A percentile compares a stretch with the other conserved stretches of the same genome.
phyloP scores from a whole-genome alignment of 164 flowering plant genomes.

The Vitis cinerea region DNA sequence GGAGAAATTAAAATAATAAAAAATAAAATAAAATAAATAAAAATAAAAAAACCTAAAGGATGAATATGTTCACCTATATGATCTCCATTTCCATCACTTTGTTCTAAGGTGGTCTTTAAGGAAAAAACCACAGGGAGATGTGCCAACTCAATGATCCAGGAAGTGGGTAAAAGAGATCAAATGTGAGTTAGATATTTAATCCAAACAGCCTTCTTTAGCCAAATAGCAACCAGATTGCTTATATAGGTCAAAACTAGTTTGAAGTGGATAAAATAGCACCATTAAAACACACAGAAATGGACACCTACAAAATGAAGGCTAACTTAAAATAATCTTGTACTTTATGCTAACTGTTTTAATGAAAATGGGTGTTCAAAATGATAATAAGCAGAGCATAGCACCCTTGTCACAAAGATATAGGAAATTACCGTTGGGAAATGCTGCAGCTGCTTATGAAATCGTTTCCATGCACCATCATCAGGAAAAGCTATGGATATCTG shows the following conservation, averaged over 20 bases:
- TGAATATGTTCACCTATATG: too few relatives aligned
- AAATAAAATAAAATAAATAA: too few relatives aligned
- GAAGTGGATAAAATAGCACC: neutral
- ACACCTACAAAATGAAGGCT: neutral
- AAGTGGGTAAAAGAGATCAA: too few relatives aligned
- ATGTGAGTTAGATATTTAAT: too few relatives aligned
- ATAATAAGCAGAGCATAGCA: neutral
- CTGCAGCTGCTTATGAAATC: conserved; percentile 95
- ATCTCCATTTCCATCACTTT: too few relatives aligned
- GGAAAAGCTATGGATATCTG: conserved; percentile 97
- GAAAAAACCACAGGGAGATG: too few relatives aligned
- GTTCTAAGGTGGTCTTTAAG: too few relatives aligned
- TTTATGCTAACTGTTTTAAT: neutral
- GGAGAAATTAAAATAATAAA: too few relatives aligned
- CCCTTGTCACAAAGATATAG: neutral
- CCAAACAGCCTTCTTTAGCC: too few relatives aligned
- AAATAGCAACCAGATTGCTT: neutral
- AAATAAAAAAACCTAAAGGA: too few relatives aligned
- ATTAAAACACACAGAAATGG: neutral
- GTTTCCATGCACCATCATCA: conserved; percentile 99
- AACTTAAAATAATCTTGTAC: neutral
- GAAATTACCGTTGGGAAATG: conserved; percentile 84
- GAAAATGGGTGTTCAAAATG: neutral
- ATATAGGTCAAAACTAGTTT: neutral
- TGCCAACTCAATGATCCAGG: too few relatives aligned